A percentile compares a stretch with the other conserved stretches of the same genome.
Evolutionary conservation across 2,329 filamentous ascomycete species (phyloP).

Genomic region (Helminthosporium solani): DNA sequence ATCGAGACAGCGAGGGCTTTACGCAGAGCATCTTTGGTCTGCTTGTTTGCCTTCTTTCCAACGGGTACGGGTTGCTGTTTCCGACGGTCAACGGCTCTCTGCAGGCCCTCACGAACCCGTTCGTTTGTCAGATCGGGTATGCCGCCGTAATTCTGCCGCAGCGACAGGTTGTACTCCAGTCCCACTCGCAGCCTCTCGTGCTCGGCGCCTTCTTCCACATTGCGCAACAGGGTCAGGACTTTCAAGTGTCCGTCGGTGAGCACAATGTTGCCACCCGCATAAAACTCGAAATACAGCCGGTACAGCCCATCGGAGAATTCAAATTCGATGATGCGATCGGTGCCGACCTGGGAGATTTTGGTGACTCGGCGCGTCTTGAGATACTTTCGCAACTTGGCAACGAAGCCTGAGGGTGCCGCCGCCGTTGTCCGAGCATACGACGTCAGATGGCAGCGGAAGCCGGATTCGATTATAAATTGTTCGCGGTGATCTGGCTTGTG

Average conservation of each 20-base stretch:
- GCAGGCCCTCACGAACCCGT: conserved; percentile 67
- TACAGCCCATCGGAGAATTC: conserved; percentile 91
- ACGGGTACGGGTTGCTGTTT: conserved; percentile 51
- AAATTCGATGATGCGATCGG: conserved; percentile 89
- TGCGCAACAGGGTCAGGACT: conserved; percentile 76
- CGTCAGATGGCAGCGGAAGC: conserved; percentile 93
- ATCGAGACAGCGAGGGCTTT: conserved; percentile 82
- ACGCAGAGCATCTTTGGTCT: conserved; percentile 71
- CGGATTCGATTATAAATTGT: conserved; percentile 89
- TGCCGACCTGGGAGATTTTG: conserved; percentile 79
- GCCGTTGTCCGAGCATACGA: conserved; percentile 86
- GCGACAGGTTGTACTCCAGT: conserved; percentile 73
- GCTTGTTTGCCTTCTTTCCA: conserved; percentile 70
- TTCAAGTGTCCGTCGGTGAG: conserved; percentile 82
- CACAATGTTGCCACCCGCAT: conserved; percentile 92
- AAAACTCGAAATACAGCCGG: conserved; percentile 89
- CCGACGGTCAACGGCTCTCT: conserved; percentile 63
- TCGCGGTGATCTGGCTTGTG: conserved; percentile 85
- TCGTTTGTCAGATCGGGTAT: conserved; percentile 74
- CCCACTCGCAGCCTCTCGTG: conserved; percentile 81
- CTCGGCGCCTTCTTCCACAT: conserved; percentile 77
- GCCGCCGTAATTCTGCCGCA: conserved; percentile 79
- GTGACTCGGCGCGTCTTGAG: conserved; percentile 86
- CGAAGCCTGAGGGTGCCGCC: conserved; percentile 79
- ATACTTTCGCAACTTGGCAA: conserved; percentile 79